Percentiles rank a stretch among this genome's conserved stretches.
These are phyloP conservation scores for Wickerhamomyces sp. DNA, from an alignment of 1,139 yeast genomes.

Conservation along the genomic window DNA sequence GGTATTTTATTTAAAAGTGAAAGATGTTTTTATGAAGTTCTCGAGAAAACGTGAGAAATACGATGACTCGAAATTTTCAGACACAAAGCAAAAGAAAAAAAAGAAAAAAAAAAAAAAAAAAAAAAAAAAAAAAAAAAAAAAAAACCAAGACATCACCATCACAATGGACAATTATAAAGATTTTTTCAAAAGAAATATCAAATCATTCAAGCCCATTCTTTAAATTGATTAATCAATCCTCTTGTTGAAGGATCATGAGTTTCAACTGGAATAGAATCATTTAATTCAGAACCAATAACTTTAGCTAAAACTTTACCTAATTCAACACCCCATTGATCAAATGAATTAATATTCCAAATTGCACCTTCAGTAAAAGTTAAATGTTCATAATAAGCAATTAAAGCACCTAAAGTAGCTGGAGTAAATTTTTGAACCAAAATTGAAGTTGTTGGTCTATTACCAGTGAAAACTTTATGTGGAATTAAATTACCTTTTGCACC, in stretches of 20 bases:
- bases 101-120: no score
- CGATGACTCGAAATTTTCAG: no score
- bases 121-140: no score
- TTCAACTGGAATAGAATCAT: constrained; percentile 48
- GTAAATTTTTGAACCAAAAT: constrained; percentile 93
- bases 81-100: no score
- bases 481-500: constrained; percentile 83
- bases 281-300: constrained; percentile 86
- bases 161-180: no score
- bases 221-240: constrained; percentile 90
- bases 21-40: no score
- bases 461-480: constrained; percentile 94
- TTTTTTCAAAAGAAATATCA: not conserved
- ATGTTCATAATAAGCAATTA: constrained; percentile 97
- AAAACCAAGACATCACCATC: no score
- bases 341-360: constrained; percentile 97
- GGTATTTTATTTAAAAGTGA: no score
- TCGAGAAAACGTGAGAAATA: no score
- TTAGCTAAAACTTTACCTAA: constrained; percentile 97
- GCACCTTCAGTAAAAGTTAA: constrained; percentile 98
- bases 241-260: constrained; percentile 89
- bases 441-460: constrained; percentile 98
- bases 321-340: constrained; percentile 99
- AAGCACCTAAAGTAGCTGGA: constrained; percentile 91
- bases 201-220: constrained; percentile 63